Evolutionary conservation across 2,329 filamentous ascomycete genomes (phyloP).

Genomic region (Fusarium sororula): DNA sequence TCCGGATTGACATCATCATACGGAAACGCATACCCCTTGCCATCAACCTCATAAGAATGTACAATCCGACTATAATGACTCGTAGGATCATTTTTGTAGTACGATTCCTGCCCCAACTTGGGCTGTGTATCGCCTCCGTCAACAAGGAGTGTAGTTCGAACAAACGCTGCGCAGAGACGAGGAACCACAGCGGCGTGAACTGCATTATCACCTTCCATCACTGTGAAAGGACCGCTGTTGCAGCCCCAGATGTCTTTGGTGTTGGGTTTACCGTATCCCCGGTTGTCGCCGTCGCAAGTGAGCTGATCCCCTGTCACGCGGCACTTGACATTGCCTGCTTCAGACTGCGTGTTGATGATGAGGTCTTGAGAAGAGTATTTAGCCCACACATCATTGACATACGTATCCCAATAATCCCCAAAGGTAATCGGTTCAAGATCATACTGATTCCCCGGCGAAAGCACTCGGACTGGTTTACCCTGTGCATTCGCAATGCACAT

Average conservation of each 20-base stretch:
- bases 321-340: slow-evolving; percentile 52
- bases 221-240: slow-evolving; percentile 58
- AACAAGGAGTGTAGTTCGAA: slow-evolving; percentile 56
- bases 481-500: slow-evolving; percentile 52
- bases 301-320: slow-evolving; percentile 49
- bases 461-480: slow-evolving; percentile 54
- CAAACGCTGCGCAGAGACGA: slow-evolving; percentile 61
- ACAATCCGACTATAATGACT: slow-evolving; percentile 69
- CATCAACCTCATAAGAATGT: slow-evolving; percentile 67
- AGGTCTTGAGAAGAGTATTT: slow-evolving; percentile 51
- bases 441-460: slow-evolving; percentile 56
- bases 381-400: slow-evolving; percentile 59
- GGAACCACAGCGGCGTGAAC: slow-evolving; percentile 56
- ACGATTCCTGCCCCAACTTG: slow-evolving; percentile 46
- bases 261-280: slow-evolving; percentile 54
- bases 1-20: slow-evolving; percentile 74
- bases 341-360: slow-evolving; percentile 55
- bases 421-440: slow-evolving; percentile 49
- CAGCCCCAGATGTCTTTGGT: slow-evolving; percentile 61
- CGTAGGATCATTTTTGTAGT: slow-evolving; percentile 57
- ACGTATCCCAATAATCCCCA: slow-evolving; percentile 54
- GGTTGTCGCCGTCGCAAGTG: slow-evolving; percentile 54
- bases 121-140: slow-evolving; percentile 59
- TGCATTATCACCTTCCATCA: slow-evolving; percentile 49
- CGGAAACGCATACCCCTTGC: slow-evolving; percentile 70